Conservation (phyloP, 2,329 filamentous ascomycete species). For the Pyrenochaeta sp. region DNA sequence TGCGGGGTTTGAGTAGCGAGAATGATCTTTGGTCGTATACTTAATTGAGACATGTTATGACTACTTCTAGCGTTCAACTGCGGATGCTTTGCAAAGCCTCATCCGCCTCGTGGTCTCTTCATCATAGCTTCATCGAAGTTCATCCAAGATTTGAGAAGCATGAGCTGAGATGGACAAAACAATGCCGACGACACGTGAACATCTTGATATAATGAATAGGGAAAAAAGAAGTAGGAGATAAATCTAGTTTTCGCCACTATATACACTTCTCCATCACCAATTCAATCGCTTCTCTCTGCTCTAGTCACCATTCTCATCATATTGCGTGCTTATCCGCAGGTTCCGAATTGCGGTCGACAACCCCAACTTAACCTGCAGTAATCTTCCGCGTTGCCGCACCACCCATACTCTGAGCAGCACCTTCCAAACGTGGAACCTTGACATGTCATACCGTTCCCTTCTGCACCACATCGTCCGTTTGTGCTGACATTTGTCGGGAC, state of each 20-base stretch:
- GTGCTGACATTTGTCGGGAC: constrained; percentile 36
- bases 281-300: not conserved
- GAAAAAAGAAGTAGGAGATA: too few relatives aligned
- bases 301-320: not conserved
- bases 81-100: too few relatives aligned
- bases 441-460: constrained; percentile 31
- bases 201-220: too few relatives aligned
- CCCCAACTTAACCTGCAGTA: constrained; percentile 31
- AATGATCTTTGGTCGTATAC: too few relatives aligned
- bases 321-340: constrained; percentile 13
- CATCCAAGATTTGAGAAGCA: too few relatives aligned
- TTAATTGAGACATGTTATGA: too few relatives aligned
- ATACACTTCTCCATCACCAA: not conserved
- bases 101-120: too few relatives aligned
- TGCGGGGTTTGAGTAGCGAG: too few relatives aligned
- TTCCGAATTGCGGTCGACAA: constrained; percentile 32
- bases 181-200: too few relatives aligned
- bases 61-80: too few relatives aligned
- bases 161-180: too few relatives aligned
- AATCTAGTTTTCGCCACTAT: not conserved
- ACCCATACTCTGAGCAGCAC: constrained; percentile 39
- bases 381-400: constrained; percentile 30
- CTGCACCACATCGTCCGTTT: constrained; percentile 35
- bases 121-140: too few relatives aligned
- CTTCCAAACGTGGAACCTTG: constrained; percentile 31